These are phyloP conservation scores for Leishmania major DNA, from an alignment of 208 protist genomes.

Conservation along the genomic window DNA sequence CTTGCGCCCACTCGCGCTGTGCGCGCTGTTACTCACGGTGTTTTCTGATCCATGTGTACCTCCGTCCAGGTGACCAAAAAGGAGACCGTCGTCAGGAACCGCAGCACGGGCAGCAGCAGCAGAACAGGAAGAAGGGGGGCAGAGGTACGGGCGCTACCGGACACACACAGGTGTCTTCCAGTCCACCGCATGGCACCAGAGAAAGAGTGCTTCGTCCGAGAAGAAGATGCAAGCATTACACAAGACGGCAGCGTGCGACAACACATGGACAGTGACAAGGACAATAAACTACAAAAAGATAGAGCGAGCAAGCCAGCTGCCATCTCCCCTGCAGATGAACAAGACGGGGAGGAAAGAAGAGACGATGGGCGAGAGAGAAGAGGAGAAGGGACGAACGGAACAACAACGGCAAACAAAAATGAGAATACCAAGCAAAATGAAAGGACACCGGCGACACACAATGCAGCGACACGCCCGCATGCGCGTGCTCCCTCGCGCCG, in stretches of 20 bases:
- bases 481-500: not conserved
- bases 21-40: not conserved
- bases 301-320: slow-evolving; percentile 7
- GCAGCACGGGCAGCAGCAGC: not conserved
- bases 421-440: not conserved
- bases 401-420: not conserved
- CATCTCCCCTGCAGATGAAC: not conserved
- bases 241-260: not conserved
- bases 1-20: not conserved
- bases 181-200: not conserved
- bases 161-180: not conserved
- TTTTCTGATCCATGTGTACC: not conserved
- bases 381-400: not conserved
- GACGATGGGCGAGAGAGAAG: not conserved
- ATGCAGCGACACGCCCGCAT: too few species aligned
- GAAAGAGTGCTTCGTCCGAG: not conserved
- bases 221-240: not conserved
- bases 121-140: not conserved
- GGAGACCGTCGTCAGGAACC: not conserved
- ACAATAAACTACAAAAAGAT: not conserved
- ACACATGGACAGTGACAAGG: not conserved
- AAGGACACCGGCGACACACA: not conserved
- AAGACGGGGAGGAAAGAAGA: not conserved
- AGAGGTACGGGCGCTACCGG: not conserved
- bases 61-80: not conserved